A percentile compares a stretch with the other conserved stretches of the same genome.
phyloP scores from a whole-genome alignment of 2,329 filamentous ascomycete genomes.

The Phaeomoniella chlamydospora region DNA sequence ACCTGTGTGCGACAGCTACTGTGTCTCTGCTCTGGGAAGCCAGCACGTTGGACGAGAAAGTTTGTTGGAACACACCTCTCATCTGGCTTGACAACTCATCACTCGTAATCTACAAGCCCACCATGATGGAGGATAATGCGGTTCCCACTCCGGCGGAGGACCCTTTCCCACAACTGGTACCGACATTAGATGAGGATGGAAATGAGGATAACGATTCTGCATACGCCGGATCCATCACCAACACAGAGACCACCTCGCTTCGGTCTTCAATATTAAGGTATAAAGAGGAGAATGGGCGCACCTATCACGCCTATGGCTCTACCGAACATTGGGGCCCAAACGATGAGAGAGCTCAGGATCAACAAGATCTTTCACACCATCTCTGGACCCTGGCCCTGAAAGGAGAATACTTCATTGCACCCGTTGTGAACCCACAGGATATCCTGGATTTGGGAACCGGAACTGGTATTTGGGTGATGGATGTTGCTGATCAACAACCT shows the following conservation, averaged over 20 bases:
- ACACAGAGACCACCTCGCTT: slow-evolving; percentile 7
- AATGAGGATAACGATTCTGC: not conserved
- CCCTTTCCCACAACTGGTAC: not conserved
- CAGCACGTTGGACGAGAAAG: no score
- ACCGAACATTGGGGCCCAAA: slow-evolving; percentile 8
- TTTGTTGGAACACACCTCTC: no score
- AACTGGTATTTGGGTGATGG: slow-evolving; percentile 44
- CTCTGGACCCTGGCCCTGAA: slow-evolving; percentile 32
- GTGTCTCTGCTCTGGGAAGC: no score
- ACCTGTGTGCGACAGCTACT: no score
- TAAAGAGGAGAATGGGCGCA: slow-evolving; percentile 9
- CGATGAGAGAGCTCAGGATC: slow-evolving; percentile 11
- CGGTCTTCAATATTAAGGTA: slow-evolving; percentile 8
- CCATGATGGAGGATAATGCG: not conserved
- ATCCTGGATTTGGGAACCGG: slow-evolving; percentile 38
- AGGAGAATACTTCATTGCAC: slow-evolving; percentile 29
- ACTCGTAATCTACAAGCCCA: not conserved
- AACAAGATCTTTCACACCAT: slow-evolving; percentile 13
- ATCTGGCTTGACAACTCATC: no score
- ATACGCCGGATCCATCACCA: not conserved
- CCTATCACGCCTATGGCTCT: slow-evolving; percentile 7
- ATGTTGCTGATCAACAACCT: slow-evolving; percentile 21
- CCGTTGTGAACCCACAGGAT: slow-evolving; percentile 23
- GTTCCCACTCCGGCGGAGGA: not conserved
- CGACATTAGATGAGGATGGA: not conserved